Percentiles rank a stretch among this genome's conserved stretches.
Evolutionary conservation across 1,139 yeast genomes (phyloP).

Genomic region (Yamadazyma sp.): DNA sequence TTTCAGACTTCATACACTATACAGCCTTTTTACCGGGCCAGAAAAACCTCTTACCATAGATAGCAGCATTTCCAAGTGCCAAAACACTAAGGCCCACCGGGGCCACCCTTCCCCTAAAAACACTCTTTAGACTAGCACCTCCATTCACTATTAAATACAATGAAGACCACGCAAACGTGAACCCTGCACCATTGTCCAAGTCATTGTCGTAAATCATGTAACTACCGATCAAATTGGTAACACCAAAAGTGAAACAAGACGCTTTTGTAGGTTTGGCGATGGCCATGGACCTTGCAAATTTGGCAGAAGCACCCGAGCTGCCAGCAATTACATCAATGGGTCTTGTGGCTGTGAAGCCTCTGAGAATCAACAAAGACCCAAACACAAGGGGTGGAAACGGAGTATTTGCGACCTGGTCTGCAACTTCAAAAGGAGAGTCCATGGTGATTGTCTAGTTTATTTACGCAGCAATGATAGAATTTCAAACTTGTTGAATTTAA

Average conservation of each 20-base stretch:
- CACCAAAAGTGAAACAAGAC: conserved; percentile 56
- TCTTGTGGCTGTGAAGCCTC: conserved; percentile 37
- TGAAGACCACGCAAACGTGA: conserved; percentile 83
- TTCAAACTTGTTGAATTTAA: too few relatives aligned
- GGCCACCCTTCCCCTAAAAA: conserved; percentile 42
- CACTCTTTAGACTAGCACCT: conserved; percentile 48
- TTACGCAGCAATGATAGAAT: too few relatives aligned
- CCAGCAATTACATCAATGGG: conserved; percentile 23
- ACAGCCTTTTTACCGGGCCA: conserved; percentile 26
- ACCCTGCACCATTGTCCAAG: conserved; percentile 81
- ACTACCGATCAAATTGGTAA: conserved; percentile 75
- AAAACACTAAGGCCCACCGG: conserved; percentile 62
- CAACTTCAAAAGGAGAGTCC: conserved; percentile 1
- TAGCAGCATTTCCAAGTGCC: conserved; percentile 61
- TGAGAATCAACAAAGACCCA: conserved; percentile 38
- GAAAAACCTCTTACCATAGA: conserved; percentile 72
- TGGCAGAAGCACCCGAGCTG: conserved; percentile 29
- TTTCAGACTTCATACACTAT: not conserved
- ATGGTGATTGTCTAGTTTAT: not conserved
- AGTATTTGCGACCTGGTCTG: conserved; percentile 35
- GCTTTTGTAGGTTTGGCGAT: conserved; percentile 35
- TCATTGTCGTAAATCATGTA: conserved; percentile 83
- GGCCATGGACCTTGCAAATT: conserved; percentile 27
- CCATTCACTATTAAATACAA: conserved; percentile 78
- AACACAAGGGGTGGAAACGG: conserved; percentile 57